Evolutionary conservation across 1,139 yeast genomes (phyloP), one percentile per base, ranked within the genome.

Genomic region (Geotrichum restrictum): DNA sequence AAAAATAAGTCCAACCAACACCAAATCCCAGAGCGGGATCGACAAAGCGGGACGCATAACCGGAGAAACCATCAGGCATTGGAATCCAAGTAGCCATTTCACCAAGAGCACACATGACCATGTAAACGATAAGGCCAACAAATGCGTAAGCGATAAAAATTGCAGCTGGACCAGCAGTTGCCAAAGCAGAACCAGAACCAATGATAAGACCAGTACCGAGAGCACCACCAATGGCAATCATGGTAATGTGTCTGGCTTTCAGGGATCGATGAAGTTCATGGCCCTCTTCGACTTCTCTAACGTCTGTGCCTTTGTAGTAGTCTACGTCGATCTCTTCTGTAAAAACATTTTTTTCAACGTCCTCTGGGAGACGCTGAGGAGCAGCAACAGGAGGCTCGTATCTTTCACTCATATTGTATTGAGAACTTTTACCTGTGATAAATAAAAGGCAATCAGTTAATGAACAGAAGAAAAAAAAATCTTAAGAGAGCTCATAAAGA

Each of bases 21-120:
- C 88, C 88, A 67, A 83, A 83, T 1, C 89, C 91, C 49, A 84
- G 73, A 3, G 88, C 79, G 36, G 82, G 84, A 60, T 83, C 88
- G 54, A 79, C 81, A 62, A 82, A 84, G 57, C 89, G 73, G 50
- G 80, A 75, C 54, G 85, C 81, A 64, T 83, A 84, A 60, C 85
- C 83, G 29, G 88, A 80, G 66, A 83, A 83, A 32, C 88, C 88
- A 64, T 82, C 85, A 14, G 80, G 75, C 61, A 83, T 71, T 18
- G 89, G 89, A 52, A 82, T 74, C 61, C 77, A 82, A 14, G 88
- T 75, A n/a, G 88, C 86, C 72, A 85, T 80, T 69, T 84, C 93
- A 46, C 91, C 89, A 51, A 85, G 72, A 14, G 82, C 83, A 58
- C 82, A 73, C 87, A 84, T 82, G 45, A 83, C 86, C 72, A 80